Percentiles rank a stretch among this genome's conserved stretches.
Evolutionary conservation across 768 basidiomycete species (phyloP).

Genomic region (Boletales sp.): DNA sequence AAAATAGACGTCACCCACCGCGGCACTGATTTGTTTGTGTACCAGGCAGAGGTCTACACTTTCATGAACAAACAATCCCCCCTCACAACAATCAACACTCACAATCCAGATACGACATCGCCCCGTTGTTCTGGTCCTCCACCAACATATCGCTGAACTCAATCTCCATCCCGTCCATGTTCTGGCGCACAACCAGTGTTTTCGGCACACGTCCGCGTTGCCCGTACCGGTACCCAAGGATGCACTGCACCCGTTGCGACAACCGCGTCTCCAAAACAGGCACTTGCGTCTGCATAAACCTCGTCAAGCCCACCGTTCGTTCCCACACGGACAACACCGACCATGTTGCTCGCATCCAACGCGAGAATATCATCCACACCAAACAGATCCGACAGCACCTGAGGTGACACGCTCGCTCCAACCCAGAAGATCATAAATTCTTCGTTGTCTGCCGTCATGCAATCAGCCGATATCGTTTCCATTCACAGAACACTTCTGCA

Average conservation of each 20-base stretch:
- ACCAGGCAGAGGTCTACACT: constrained; percentile 31
- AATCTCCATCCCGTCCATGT: constrained; percentile 88
- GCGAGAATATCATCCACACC: constrained; percentile 75
- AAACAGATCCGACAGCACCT: constrained; percentile 79
- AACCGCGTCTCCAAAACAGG: constrained; percentile 70
- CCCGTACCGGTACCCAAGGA: constrained; percentile 64
- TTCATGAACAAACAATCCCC: background rate
- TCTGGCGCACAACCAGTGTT: constrained; percentile 81
- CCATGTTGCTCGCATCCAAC: constrained; percentile 61
- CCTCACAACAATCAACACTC: constrained; percentile 26
- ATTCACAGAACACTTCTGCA: constrained; percentile 6
- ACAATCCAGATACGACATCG: constrained; percentile 90
- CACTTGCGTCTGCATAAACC: constrained; percentile 52
- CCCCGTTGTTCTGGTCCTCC: constrained; percentile 97
- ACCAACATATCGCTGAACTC: constrained; percentile 97
- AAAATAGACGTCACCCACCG: constrained; percentile 14
- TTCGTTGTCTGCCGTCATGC: constrained; percentile 67
- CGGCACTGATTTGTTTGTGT: constrained; percentile 31
- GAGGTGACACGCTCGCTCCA: constrained; percentile 76
- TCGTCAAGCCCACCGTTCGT: background rate
- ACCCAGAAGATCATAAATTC: constrained; percentile 89
- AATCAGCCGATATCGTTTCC: constrained; percentile 11
- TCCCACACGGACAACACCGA: constrained; percentile 31
- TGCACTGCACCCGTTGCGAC: constrained; percentile 82
- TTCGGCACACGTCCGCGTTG: constrained; percentile 55